phyloP scores from a whole-genome alignment of 2,329 filamentous ascomycete genomes.

The Aschersonia sp. region DNA sequence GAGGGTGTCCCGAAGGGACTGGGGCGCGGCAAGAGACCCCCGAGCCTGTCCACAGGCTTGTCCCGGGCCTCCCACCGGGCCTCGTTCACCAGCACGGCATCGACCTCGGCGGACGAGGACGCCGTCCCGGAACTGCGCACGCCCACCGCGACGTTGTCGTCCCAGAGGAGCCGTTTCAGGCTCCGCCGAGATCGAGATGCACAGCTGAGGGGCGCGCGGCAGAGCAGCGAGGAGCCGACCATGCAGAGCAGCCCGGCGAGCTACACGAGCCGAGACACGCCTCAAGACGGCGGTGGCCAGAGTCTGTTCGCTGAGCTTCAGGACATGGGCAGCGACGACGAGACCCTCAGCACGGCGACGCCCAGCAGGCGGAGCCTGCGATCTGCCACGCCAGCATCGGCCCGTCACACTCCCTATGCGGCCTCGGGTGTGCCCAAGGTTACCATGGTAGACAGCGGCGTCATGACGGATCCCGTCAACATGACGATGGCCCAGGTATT shows the following conservation, averaged over 20 bases:
- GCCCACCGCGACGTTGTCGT: slow-evolving; percentile 41
- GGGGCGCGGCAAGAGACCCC: slow-evolving; percentile 25
- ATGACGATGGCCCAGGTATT: slow-evolving; percentile 11
- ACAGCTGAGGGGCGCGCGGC: slow-evolving; percentile 42
- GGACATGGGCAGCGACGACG: slow-evolving; percentile 62
- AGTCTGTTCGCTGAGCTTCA: slow-evolving; percentile 86
- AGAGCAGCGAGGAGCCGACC: slow-evolving; percentile 42
- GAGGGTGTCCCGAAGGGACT: slow-evolving; percentile 42
- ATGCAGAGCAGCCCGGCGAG: slow-evolving; percentile 46
- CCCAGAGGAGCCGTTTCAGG: slow-evolving; percentile 58
- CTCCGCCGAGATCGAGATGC: slow-evolving; percentile 42
- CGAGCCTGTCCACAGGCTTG: slow-evolving; percentile 22
- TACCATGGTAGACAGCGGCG: slow-evolving; percentile 44
- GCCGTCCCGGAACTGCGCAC: slow-evolving; percentile 42
- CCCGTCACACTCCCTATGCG: slow-evolving; percentile 25
- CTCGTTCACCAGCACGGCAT: slow-evolving; percentile 78
- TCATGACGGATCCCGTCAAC: slow-evolving; percentile 45
- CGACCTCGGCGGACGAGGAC: slow-evolving; percentile 68
- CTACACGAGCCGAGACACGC: slow-evolving; percentile 35
- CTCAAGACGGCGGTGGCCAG: slow-evolving; percentile 41
- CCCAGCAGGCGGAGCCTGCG: slow-evolving; percentile 35
- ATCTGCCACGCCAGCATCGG: slow-evolving; percentile 33
- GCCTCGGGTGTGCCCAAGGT: slow-evolving; percentile 34
- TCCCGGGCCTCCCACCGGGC: slow-evolving; percentile 36
- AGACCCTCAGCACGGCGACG: slow-evolving; percentile 47